A percentile compares a stretch with the other conserved stretches of the same genome.
Evolutionary conservation across 495 filamentous ascomycete genomes (phyloP).

Genomic region (Acidiella bohemica): DNA sequence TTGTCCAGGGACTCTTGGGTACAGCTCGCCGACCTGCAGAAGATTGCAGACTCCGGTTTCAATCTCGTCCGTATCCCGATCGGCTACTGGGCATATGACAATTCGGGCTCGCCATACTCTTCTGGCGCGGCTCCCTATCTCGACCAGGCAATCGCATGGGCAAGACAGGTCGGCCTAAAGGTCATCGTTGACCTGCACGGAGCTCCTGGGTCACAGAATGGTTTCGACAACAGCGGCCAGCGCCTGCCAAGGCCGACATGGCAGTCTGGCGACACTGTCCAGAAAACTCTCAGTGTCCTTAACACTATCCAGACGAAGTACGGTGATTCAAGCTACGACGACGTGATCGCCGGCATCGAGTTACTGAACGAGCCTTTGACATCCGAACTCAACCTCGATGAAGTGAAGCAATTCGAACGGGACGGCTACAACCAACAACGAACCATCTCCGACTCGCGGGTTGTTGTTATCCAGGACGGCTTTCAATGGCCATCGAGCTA

Average conservation of each 20-base stretch:
- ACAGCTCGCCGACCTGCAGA: slow-evolving; percentile 30
- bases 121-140: slow-evolving; percentile 35
- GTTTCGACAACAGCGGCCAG: slow-evolving; percentile 32
- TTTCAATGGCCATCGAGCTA: slow-evolving; percentile 36
- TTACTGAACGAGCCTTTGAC: slow-evolving; percentile 57
- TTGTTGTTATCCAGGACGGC: slow-evolving; percentile 55
- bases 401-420: slow-evolving; percentile 50
- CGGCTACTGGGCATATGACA: slow-evolving; percentile 39
- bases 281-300: slow-evolving; percentile 45
- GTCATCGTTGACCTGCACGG: slow-evolving; percentile 40
- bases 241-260: slow-evolving; percentile 29
- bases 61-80: slow-evolving; percentile 39
- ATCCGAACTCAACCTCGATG: slow-evolving; percentile 36
- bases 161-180: slow-evolving; percentile 31
- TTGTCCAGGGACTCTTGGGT: slow-evolving; percentile 30
- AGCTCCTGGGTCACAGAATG: slow-evolving; percentile 30
- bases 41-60: slow-evolving; percentile 34
- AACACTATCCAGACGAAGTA: slow-evolving; percentile 47
- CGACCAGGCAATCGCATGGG: slow-evolving; percentile 36
- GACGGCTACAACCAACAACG: slow-evolving; percentile 46
- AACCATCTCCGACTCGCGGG: slow-evolving; percentile 36
- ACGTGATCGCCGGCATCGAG: slow-evolving; percentile 57
- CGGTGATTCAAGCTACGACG: slow-evolving; percentile 35
- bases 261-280: slow-evolving; percentile 44
- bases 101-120: slow-evolving; percentile 34